Percentiles rank a stretch among this genome's conserved stretches.
phyloP scores from a whole-genome alignment of 176 grass and related monocot genomes.

The Avena sativa region DNA sequence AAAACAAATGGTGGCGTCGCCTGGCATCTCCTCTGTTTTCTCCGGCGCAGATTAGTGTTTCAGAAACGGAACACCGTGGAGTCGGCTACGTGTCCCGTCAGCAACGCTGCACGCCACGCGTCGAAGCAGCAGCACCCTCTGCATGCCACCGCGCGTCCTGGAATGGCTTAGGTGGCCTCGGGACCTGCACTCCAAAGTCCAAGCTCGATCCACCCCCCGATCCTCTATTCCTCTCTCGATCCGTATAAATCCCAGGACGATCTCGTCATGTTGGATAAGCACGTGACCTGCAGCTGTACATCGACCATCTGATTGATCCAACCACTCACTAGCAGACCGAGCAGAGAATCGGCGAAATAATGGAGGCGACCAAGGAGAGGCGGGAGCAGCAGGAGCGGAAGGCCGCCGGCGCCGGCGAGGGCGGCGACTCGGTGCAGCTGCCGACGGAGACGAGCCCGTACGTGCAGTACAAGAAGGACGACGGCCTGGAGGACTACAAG shows the following conservation, averaged over 20 bases:
- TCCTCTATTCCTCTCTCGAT: background rate
- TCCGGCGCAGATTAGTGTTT: background rate
- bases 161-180: conserved; percentile 22
- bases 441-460: conserved; percentile 86
- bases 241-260: background rate
- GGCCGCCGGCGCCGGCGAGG: conserved; percentile 11
- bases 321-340: background rate
- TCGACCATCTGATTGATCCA: background rate
- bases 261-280: background rate
- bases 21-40: too few relatives aligned
- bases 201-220: background rate
- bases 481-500: conserved; percentile 79
- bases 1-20: too few relatives aligned
- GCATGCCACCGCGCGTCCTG: background rate
- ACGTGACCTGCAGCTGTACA: background rate
- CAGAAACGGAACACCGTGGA: background rate
- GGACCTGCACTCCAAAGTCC: background rate
- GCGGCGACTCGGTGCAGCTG: conserved; percentile 44
- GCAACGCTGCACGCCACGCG: background rate
- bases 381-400: conserved; percentile 11
- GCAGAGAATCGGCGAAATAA: background rate
- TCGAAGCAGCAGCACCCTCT: background rate
- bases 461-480: conserved; percentile 54
- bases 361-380: conserved; percentile 51
- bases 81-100: background rate